Percentiles rank a stretch among this genome's conserved stretches.
Conservation (phyloP, 306 rosid genomes). For the Fagus sylvatica region DNA sequence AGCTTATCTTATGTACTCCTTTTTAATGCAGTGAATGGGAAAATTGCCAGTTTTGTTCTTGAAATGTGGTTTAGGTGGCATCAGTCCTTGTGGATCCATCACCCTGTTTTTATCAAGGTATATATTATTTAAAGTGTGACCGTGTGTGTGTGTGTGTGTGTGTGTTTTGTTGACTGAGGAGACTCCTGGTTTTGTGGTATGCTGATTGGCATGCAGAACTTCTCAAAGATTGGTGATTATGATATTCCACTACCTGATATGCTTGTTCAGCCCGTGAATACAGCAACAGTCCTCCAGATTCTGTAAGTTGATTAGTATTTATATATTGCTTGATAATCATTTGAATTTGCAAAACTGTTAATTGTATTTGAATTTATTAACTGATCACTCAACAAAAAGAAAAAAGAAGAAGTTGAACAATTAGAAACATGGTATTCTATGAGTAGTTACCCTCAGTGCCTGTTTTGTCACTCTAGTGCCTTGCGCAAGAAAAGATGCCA, state of each 20-base stretch:
- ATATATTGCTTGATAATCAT: background rate
- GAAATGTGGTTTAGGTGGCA: conserved; percentile 98
- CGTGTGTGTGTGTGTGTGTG: background rate
- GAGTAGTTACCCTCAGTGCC: background rate
- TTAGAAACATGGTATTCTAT: background rate
- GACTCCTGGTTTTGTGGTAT: background rate
- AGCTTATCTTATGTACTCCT: conserved; percentile 4
- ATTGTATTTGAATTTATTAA: background rate
- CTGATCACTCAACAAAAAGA: background rate
- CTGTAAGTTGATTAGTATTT: conserved; percentile 50
- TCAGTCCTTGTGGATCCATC: conserved; percentile 73
- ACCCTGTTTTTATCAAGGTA: conserved; percentile 58
- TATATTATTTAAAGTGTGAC: background rate
- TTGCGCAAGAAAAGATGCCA: background rate
- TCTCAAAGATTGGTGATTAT: conserved; percentile 46
- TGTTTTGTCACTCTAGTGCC: background rate
- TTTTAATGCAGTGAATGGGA: conserved; percentile 45
- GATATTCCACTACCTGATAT: conserved; percentile 51
- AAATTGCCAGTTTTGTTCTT: conserved; percentile 57
- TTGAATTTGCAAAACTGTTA: background rate
- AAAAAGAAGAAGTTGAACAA: background rate
- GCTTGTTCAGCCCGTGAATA: conserved; percentile 63
- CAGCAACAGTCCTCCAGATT: conserved; percentile 67
- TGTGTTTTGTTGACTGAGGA: background rate
- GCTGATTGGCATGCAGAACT: conserved; percentile 39